Percentiles rank a stretch among this genome's conserved stretches.
Conservation (phyloP, 192 early-diverging fungal genomes). For the Allomyces macrogynus region DNA sequence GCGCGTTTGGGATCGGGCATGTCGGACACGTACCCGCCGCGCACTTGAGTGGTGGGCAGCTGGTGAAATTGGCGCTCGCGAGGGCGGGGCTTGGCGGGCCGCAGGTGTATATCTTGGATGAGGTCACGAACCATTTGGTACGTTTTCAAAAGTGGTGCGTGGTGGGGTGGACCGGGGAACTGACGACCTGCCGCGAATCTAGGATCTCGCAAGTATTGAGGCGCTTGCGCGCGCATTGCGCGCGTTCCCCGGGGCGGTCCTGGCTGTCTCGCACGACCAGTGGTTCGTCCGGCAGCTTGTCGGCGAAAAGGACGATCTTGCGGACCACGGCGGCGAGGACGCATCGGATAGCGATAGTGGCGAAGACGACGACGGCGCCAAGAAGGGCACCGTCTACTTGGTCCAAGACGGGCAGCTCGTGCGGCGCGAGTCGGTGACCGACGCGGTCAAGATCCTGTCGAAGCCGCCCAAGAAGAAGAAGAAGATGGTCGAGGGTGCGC, state of each 20-base stretch:
- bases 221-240: conserved; percentile 48
- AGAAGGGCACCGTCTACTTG: no score
- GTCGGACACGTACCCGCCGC: conserved; percentile 36
- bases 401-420: no score
- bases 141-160: neutral
- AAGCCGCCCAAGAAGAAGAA: no score
- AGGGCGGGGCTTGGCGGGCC: conserved; percentile 38
- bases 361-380: no score
- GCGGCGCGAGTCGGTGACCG: no score
- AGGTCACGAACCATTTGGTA: conserved; percentile 64
- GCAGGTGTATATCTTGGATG: conserved; percentile 54
- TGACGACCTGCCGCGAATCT: neutral
- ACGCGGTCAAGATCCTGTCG: no score
- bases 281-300: conserved; percentile 53
- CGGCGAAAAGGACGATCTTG: conserved; percentile 18
- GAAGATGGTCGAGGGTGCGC: no score
- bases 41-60: conserved; percentile 62
- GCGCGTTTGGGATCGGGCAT: conserved; percentile 53
- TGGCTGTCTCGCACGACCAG: conserved; percentile 73
- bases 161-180: neutral
- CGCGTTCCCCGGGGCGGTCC: conserved; percentile 47
- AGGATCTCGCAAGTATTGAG: conserved; percentile 64
- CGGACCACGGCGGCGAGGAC: conserved; percentile 10
- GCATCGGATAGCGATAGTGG: no score
- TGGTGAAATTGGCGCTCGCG: conserved; percentile 54